Conservation (phyloP, 1,284 basidiomycete species). For the Rhizoctonia solani region DNA sequence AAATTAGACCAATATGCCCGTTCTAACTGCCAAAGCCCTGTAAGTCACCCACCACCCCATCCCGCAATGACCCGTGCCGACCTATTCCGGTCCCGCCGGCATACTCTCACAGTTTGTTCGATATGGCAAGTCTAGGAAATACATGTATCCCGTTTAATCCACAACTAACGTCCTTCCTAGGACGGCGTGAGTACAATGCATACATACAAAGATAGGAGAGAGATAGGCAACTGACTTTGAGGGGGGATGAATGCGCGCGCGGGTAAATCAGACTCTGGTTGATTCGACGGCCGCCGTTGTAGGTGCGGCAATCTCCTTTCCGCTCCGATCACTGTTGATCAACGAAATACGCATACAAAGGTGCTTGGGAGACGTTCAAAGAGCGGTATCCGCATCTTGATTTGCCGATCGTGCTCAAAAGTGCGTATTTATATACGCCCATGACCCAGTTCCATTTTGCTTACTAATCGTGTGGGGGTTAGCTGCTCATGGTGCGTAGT, state of each 20-base stretch:
- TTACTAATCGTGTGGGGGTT: neutral
- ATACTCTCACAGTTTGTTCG: conserved; percentile 15
- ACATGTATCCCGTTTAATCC: neutral
- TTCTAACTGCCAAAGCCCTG: conserved; percentile 4
- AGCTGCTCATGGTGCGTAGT: conserved; percentile 18
- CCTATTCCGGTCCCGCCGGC: too few species aligned
- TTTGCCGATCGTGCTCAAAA: conserved; percentile 33
- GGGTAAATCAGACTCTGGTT: conserved; percentile 37
- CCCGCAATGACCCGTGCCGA: neutral
- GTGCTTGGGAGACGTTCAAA: conserved; percentile 36
- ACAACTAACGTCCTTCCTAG: neutral
- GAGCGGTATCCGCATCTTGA: conserved; percentile 37
- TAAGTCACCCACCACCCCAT: neutral
- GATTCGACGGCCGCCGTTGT: conserved; percentile 38
- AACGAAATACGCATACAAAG: neutral
- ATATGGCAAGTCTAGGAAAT: conserved; percentile 13
- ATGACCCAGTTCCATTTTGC: neutral
- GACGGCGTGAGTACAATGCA: conserved; percentile 10
- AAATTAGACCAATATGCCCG: too few species aligned
- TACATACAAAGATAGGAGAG: too few species aligned
- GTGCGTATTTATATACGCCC: too few species aligned
- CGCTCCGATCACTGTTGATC: neutral
- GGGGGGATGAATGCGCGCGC: neutral
- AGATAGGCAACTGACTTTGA: too few species aligned
- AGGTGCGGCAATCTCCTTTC: neutral